Evolutionary conservation across 129 eudicot species (phyloP).

Genomic region (Dittrichia graveolens): DNA sequence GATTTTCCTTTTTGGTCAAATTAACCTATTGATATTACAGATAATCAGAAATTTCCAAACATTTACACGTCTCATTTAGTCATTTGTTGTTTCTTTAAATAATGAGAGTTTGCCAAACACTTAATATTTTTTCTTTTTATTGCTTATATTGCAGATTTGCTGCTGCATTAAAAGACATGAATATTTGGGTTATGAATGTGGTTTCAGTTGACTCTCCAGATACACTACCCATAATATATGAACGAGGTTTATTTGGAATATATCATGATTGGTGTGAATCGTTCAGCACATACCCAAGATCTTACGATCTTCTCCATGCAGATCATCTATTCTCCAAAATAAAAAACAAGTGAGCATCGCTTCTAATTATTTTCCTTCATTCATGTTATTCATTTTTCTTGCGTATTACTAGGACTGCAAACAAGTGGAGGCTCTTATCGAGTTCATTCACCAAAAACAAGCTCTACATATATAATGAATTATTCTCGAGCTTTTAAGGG

Average conservation of each 20-base stretch:
- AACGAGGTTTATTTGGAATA: conserved; percentile 87
- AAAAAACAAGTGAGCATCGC: conserved; percentile 51
- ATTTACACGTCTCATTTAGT: neutral
- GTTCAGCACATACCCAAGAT: conserved; percentile 88
- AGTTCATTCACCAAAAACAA: no score
- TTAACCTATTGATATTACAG: no score
- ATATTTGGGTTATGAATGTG: conserved; percentile 87
- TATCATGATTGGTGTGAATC: conserved; percentile 97
- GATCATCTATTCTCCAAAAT: conserved; percentile 90
- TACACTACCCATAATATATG: conserved; percentile 81
- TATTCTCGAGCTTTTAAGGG: no score
- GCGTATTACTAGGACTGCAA: conserved; percentile 1
- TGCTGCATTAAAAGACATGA: conserved; percentile 71
- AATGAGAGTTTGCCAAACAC: neutral
- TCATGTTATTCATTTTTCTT: neutral
- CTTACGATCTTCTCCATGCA: conserved; percentile 94
- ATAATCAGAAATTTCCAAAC: no score
- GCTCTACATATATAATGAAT: no score
- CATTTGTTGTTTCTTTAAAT: neutral
- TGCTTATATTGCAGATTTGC: conserved; percentile 67
- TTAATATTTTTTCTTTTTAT: neutral
- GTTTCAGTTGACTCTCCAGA: conserved; percentile 76
- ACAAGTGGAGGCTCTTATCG: neutral
- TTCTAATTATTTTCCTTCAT: conserved; percentile 9
- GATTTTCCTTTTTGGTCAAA: neutral